Evolutionary conservation across 176 grass and related monocot species (phyloP).

Genomic region (Aegilops sharonensis): DNA sequence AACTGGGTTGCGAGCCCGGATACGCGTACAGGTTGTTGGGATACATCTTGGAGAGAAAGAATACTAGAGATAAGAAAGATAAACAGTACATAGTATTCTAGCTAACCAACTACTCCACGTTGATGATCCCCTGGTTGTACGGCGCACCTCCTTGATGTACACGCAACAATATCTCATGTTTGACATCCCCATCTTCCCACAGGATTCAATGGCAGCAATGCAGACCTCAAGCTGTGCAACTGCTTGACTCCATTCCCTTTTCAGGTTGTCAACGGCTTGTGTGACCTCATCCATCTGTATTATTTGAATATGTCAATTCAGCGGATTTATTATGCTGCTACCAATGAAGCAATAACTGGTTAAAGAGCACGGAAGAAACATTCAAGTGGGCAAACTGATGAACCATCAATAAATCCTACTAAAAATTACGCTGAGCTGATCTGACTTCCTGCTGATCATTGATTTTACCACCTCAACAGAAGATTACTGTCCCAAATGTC

Average conservation of each 20-base stretch:
- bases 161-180: no score
- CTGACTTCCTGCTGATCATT: neutral
- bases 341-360: neutral
- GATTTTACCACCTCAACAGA: neutral
- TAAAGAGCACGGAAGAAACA: neutral
- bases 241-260: constrained; percentile 57
- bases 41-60: no score
- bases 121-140: no score
- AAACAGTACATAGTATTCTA: no score
- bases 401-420: neutral
- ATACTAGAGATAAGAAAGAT: no score
- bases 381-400: neutral
- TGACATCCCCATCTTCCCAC: constrained; percentile 47
- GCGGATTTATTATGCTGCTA: neutral
- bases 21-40: no score
- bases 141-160: no score
- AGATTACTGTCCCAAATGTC: neutral
- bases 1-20: no score
- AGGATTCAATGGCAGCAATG: constrained; percentile 51
- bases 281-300: constrained; percentile 67
- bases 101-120: no score
- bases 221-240: constrained; percentile 40
- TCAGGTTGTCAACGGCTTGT: constrained; percentile 55
- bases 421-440: neutral
- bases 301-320: neutral